A percentile compares a stretch with the other conserved stretches of the same genome.
phyloP scores from a whole-genome alignment of 305 asterid genomes.

The Solanum chacoense region DNA sequence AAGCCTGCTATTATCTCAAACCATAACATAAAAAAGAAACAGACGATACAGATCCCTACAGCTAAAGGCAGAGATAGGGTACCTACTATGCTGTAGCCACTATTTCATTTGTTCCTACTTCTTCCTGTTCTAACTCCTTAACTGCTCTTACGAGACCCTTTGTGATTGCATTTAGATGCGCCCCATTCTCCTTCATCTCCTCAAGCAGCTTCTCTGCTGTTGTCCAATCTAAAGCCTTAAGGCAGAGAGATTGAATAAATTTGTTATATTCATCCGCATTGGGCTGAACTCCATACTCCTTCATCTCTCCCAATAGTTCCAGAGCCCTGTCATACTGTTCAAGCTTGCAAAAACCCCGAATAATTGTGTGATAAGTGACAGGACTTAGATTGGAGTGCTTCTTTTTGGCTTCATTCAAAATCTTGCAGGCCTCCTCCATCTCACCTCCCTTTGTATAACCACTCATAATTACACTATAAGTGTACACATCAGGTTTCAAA shows the following conservation, averaged over 20 bases:
- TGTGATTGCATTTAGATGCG: slow-evolving; percentile 56
- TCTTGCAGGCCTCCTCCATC: slow-evolving; percentile 61
- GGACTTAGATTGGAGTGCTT: slow-evolving; percentile 51
- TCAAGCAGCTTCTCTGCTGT: slow-evolving; percentile 55
- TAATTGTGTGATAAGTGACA: slow-evolving; percentile 45
- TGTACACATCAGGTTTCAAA: slow-evolving; percentile 70
- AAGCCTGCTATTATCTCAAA: neutral
- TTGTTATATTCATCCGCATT: slow-evolving; percentile 69
- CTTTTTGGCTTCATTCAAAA: slow-evolving; percentile 59
- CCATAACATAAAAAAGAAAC: neutral
- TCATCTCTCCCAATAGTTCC: slow-evolving; percentile 57
- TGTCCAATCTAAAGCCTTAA: slow-evolving; percentile 74
- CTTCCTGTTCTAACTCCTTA: slow-evolving; percentile 58
- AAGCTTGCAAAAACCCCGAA: slow-evolving; percentile 70
- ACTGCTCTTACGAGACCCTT: slow-evolving; percentile 61
- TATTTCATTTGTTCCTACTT: slow-evolving; percentile 13
- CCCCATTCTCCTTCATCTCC: slow-evolving; percentile 52
- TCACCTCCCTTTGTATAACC: slow-evolving; percentile 47
- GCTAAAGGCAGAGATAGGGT: neutral
- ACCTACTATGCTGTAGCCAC: slow-evolving; percentile 10
- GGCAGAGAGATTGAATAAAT: slow-evolving; percentile 76
- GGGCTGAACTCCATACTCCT: slow-evolving; percentile 47
- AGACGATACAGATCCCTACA: neutral
- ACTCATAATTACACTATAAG: slow-evolving; percentile 61
- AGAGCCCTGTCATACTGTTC: slow-evolving; percentile 73